Percentiles rank a stretch among this genome's conserved stretches.
phyloP scores from a whole-genome alignment of 164 flowering plant species.

The Annona cherimola region DNA sequence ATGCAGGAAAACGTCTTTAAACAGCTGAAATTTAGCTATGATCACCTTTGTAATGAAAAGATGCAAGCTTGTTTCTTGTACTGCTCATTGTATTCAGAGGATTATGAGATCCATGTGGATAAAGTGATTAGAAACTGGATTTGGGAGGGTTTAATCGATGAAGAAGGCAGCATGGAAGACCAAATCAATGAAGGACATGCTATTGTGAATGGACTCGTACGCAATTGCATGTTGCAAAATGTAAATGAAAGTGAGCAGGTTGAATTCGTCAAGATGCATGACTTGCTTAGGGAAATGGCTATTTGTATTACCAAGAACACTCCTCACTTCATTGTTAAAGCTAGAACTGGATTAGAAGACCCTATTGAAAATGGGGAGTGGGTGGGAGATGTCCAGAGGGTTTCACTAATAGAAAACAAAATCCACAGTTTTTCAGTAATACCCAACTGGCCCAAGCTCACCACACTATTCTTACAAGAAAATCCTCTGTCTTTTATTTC shows the following conservation, averaged over 20 bases:
- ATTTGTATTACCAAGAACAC: neutral
- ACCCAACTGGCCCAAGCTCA: neutral
- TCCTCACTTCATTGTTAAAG: neutral
- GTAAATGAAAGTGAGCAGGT: neutral
- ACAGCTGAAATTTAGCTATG: neutral
- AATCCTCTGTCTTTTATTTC: neutral
- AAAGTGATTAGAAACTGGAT: neutral
- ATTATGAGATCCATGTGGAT: neutral
- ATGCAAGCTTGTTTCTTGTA: neutral
- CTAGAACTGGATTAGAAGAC: neutral
- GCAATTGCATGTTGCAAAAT: neutral
- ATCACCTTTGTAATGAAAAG: neutral
- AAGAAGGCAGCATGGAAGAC: neutral
- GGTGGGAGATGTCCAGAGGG: neutral
- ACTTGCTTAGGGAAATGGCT: neutral
- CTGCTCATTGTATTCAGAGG: slow-evolving; percentile 5
- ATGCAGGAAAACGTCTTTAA: neutral
- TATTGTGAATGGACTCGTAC: neutral
- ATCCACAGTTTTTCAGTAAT: neutral
- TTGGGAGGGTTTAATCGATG: slow-evolving; percentile 1
- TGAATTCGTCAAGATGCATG: neutral
- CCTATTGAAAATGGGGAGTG: neutral
- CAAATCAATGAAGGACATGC: neutral
- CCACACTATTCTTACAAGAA: neutral
- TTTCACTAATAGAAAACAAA: neutral